Evolutionary conservation across 2,329 filamentous ascomycete genomes (phyloP).

Genomic region (Fusarium agapanthi): DNA sequence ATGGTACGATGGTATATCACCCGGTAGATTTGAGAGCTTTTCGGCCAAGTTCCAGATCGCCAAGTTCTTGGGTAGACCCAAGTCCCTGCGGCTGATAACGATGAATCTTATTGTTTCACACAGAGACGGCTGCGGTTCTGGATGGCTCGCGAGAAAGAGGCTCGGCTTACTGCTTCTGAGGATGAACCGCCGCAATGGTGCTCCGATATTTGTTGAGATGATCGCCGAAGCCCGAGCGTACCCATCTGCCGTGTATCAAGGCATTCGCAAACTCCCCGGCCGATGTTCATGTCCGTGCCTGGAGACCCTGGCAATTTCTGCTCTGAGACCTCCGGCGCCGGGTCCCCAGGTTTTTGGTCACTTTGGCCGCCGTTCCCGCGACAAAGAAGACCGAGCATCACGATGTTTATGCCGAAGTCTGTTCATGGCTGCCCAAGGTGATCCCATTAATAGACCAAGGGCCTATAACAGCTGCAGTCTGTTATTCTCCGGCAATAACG

Average conservation of each 20-base stretch:
- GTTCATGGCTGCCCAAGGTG: conserved; percentile 1
- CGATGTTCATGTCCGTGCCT: neutral
- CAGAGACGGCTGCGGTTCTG: neutral
- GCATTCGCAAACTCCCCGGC: conserved; percentile 8
- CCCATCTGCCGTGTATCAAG: conserved; percentile 5
- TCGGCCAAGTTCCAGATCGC: conserved; percentile 33
- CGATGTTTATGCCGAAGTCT: neutral
- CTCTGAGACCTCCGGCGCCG: conserved; percentile 12
- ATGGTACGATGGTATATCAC: conserved; percentile 17
- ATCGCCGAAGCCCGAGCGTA: conserved; percentile 25
- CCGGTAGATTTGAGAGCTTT: conserved; percentile 7
- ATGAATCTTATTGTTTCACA: neutral
- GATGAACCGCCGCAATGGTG: conserved; percentile 15
- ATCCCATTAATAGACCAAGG: neutral
- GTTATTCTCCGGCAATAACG: conserved; percentile 10
- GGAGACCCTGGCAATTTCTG: neutral
- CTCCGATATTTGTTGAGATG: neutral
- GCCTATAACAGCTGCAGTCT: neutral
- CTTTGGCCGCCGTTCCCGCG: conserved; percentile 27
- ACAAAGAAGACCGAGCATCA: conserved; percentile 2
- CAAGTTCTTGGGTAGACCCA: conserved; percentile 2
- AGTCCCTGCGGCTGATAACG: conserved; percentile 3
- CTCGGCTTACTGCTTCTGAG: conserved; percentile 10
- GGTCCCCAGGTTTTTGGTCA: conserved; percentile 2
- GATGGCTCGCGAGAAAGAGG: conserved; percentile 3